Evolutionary conservation across 176 grass and related monocot genomes (phyloP).

Genomic region (Lolium perenne): DNA sequence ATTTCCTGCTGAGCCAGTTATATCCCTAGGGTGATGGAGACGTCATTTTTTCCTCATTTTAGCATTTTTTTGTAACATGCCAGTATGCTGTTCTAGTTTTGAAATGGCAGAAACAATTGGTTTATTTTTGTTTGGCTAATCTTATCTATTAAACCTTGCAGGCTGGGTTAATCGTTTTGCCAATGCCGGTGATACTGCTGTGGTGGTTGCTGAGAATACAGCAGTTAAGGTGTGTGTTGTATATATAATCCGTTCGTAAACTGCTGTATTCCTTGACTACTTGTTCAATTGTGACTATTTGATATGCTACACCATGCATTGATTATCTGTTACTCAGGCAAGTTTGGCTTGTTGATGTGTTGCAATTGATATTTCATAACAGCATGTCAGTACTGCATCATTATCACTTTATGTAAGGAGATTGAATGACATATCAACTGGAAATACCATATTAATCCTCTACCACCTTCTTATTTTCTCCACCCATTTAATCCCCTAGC

Average conservation of each 20-base stretch:
- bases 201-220: conserved; percentile 87
- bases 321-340: conserved; percentile 12
- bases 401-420: neutral
- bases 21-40: neutral
- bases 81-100: conserved; percentile 35
- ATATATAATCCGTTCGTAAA: neutral
- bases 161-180: conserved; percentile 99
- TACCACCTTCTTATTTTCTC: too few species aligned
- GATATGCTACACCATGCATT: neutral
- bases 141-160: conserved; percentile 43
- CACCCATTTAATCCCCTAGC: too few species aligned
- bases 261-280: neutral
- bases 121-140: conserved; percentile 27
- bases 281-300: conserved; percentile 3
- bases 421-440: neutral
- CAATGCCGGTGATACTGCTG: conserved; percentile 89
- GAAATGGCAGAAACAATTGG: neutral
- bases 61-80: neutral
- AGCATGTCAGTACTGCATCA: neutral
- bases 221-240: conserved; percentile 68
- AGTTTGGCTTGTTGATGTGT: neutral
- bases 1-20: neutral
- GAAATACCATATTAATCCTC: neutral
- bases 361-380: conserved; percentile 11
- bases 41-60: neutral